These are phyloP conservation scores for Coemansia sp. DNA, from an alignment of 192 early-diverging fungal genomes.

Conservation along the genomic window DNA sequence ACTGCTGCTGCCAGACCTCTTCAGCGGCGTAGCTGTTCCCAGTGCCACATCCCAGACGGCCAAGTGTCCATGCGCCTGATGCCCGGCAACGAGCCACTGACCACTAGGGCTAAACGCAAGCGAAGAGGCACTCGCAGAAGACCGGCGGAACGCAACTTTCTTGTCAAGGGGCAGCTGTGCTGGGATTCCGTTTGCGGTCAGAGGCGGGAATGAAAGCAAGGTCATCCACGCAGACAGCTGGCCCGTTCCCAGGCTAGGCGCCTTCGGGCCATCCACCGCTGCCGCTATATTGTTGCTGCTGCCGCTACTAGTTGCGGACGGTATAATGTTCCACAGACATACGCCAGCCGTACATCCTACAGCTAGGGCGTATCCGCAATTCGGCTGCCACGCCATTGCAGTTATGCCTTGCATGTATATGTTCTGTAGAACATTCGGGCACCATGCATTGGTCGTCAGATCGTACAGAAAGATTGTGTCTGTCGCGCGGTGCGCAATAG, in stretches of 20 bases:
- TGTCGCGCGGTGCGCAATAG: constrained; percentile 64
- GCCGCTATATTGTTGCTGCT: background rate
- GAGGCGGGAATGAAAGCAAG: constrained; percentile 35
- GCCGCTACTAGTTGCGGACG: background rate
- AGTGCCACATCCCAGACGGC: constrained; percentile 53
- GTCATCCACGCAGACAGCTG: constrained; percentile 52
- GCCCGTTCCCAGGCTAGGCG: constrained; percentile 23
- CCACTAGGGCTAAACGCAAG: constrained; percentile 46
- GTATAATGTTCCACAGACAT: constrained; percentile 49
- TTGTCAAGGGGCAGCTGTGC: constrained; percentile 4
- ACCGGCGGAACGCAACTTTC: constrained; percentile 13
- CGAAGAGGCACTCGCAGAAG: constrained; percentile 39
- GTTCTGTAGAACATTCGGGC: constrained; percentile 46
- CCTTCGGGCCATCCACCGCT: constrained; percentile 9
- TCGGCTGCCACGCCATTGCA: constrained; percentile 52
- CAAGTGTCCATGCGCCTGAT: constrained; percentile 41
- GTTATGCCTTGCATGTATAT: constrained; percentile 47
- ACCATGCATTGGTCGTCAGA: constrained; percentile 56
- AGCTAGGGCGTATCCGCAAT: constrained; percentile 44
- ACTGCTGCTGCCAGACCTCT: constrained; percentile 36
- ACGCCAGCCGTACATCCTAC: constrained; percentile 47
- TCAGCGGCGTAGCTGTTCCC: constrained; percentile 45
- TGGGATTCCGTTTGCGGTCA: constrained; percentile 11
- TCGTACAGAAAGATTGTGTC: constrained; percentile 72
- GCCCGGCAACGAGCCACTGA: constrained; percentile 49